These are phyloP conservation scores for Penicillium canescens DNA, from an alignment of 495 filamentous ascomycete genomes.

Conservation along the genomic window DNA sequence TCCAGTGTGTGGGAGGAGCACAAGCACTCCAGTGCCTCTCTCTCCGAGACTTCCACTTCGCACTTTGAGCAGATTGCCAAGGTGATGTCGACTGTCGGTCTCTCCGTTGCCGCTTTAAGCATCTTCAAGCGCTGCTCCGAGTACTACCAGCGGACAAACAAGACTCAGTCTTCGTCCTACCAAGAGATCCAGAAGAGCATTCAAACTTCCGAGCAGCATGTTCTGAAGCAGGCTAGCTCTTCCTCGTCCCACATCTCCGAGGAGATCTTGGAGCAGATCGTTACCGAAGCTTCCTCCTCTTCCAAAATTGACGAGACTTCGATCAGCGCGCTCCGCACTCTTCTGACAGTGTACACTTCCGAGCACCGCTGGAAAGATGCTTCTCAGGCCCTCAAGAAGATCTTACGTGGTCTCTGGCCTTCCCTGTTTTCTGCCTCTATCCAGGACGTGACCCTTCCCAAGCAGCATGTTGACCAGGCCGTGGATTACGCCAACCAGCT, in stretches of 20 bases:
- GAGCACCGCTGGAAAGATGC: slow-evolving; percentile 43
- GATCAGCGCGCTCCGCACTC: slow-evolving; percentile 26
- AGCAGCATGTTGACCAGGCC: slow-evolving; percentile 25
- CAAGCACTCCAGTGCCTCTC: slow-evolving; percentile 21
- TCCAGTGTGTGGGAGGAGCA: slow-evolving; percentile 39
- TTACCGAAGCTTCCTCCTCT: slow-evolving; percentile 31
- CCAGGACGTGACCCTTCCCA: slow-evolving; percentile 33
- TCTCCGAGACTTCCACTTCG: slow-evolving; percentile 23
- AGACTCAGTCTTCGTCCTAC: slow-evolving; percentile 27
- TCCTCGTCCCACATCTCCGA: slow-evolving; percentile 29
- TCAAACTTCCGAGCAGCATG: slow-evolving; percentile 20
- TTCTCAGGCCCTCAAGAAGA: slow-evolving; percentile 34
- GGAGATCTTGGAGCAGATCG: slow-evolving; percentile 32
- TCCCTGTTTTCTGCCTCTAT: slow-evolving; percentile 33
- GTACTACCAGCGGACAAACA: slow-evolving; percentile 28
- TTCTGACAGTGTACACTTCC: slow-evolving; percentile 29
- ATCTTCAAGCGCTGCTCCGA: slow-evolving; percentile 36
- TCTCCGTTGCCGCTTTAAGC: slow-evolving; percentile 30
- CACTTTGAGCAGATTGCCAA: slow-evolving; percentile 35
- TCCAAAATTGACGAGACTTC: slow-evolving; percentile 28
- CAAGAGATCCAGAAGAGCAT: slow-evolving; percentile 33
- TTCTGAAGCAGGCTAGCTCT: slow-evolving; percentile 26
- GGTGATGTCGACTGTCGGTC: slow-evolving; percentile 34
- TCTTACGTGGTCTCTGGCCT: slow-evolving; percentile 34
- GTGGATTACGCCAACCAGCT: slow-evolving; percentile 32